phyloP scores from a whole-genome alignment of 495 filamentous ascomycete species.

The Penicillium ochrochloron region DNA sequence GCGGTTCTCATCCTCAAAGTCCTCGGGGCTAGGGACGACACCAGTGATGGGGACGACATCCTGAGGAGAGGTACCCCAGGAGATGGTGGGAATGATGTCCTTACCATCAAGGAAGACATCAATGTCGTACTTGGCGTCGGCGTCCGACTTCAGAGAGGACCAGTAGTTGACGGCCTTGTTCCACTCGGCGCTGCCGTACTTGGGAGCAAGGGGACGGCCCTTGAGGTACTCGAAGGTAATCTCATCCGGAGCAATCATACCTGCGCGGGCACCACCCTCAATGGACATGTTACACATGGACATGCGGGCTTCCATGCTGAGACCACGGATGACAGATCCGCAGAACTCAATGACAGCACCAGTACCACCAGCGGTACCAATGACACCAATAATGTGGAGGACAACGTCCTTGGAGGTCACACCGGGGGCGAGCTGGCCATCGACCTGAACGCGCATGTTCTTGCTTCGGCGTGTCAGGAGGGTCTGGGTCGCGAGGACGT shows the following conservation, averaged over 20 bases:
- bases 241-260: constrained; percentile 95
- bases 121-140: constrained; percentile 81
- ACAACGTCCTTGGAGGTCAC: constrained; percentile 97
- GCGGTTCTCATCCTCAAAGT: constrained; percentile 76
- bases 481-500: constrained; percentile 95
- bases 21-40: constrained; percentile 84
- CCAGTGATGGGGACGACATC: constrained; percentile 94
- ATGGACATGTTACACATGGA: constrained; percentile 99
- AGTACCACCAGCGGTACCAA: constrained; percentile 94
- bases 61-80: constrained; percentile 97
- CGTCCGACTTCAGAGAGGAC: constrained; percentile 82
- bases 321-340: constrained; percentile 82
- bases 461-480: constrained; percentile 93
- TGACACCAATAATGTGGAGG: constrained; percentile 89
- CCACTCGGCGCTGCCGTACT: constrained; percentile 84
- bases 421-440: constrained; percentile 86
- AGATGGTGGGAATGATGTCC: constrained; percentile 91
- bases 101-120: constrained; percentile 87
- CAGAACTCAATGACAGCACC: constrained; percentile 97
- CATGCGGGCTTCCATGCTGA: constrained; percentile 99
- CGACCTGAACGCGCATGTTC: constrained; percentile 97
- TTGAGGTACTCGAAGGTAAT: constrained; percentile 94
- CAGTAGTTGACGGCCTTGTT: constrained; percentile 87
- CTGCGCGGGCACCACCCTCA: constrained; percentile 92
- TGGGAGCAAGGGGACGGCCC: constrained; percentile 84